These are phyloP conservation scores for Pseudognaphalium luteoalbum DNA, from an alignment of 129 eudicot species.

Conservation along the genomic window DNA sequence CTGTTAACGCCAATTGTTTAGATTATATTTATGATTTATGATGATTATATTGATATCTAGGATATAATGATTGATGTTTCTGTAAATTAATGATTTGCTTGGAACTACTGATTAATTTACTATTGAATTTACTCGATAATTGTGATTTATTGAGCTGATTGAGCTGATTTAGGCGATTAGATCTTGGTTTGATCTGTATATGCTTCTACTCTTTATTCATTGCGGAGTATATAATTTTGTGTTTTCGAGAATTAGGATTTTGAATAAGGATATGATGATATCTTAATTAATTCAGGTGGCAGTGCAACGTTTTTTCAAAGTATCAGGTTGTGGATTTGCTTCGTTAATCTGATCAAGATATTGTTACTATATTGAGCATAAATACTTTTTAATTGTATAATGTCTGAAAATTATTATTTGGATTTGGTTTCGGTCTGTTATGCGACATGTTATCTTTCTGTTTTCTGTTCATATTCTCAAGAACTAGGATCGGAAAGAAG, in stretches of 20 bases:
- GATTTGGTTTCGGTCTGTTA: background rate
- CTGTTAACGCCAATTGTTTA: background rate
- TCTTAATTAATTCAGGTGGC: background rate
- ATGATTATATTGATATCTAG: background rate
- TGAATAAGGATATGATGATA: background rate
- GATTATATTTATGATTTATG: background rate
- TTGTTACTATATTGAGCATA: background rate
- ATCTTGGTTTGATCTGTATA: conserved; percentile 13
- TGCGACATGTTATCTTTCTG: background rate
- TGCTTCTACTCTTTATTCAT: background rate
- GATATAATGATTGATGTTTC: background rate
- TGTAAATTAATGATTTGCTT: background rate
- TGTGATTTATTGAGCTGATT: background rate
- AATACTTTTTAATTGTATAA: background rate
- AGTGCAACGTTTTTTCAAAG: background rate
- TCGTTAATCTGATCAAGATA: background rate
- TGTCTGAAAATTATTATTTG: background rate
- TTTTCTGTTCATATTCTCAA: background rate
- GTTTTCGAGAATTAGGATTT: background rate
- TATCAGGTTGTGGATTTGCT: background rate
- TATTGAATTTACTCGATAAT: background rate
- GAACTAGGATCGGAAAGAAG: conserved; percentile 17
- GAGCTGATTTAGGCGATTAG: background rate
- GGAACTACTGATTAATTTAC: background rate
- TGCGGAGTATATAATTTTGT: background rate